Evolutionary conservation across 768 basidiomycete species (phyloP).

Genomic region (Boletus edulis): DNA sequence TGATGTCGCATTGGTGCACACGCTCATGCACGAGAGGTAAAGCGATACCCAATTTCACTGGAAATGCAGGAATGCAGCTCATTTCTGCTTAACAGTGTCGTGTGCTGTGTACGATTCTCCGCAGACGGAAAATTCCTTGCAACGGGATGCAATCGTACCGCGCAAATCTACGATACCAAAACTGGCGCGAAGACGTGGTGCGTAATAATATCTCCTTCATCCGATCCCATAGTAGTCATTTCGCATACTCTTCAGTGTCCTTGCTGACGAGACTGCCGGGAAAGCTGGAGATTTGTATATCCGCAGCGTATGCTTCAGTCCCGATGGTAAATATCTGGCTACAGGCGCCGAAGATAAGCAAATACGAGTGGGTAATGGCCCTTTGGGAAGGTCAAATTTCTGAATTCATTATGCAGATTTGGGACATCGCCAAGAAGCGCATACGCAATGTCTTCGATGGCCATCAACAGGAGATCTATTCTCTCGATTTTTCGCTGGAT

Average conservation of each 20-base stretch:
- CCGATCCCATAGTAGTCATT: slow-evolving; percentile 6
- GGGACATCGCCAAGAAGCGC: slow-evolving; percentile 82
- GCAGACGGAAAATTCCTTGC: slow-evolving; percentile 91
- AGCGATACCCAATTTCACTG: slow-evolving; percentile 13
- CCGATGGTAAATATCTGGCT: slow-evolving; percentile 67
- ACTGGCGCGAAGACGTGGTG: slow-evolving; percentile 84
- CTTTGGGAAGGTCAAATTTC: background rate
- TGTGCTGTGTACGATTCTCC: slow-evolving; percentile 92
- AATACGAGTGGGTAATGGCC: slow-evolving; percentile 63
- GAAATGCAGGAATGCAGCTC: background rate
- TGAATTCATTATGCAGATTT: slow-evolving; percentile 56
- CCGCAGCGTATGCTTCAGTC: slow-evolving; percentile 78
- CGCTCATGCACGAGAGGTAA: slow-evolving; percentile 88
- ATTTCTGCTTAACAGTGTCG: slow-evolving; percentile 47
- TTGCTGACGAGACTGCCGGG: slow-evolving; percentile 71
- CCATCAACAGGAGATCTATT: slow-evolving; percentile 92
- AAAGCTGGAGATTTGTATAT: slow-evolving; percentile 87
- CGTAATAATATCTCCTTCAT: slow-evolving; percentile 22
- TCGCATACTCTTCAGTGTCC: slow-evolving; percentile 46
- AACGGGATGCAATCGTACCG: slow-evolving; percentile 94
- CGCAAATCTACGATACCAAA: slow-evolving; percentile 93
- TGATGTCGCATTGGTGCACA: slow-evolving; percentile 80
- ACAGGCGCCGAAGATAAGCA: slow-evolving; percentile 90
- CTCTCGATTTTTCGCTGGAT: slow-evolving; percentile 87
- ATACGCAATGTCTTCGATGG: slow-evolving; percentile 84